A percentile compares a stretch with the other conserved stretches of the same genome.
phyloP scores from a whole-genome alignment of 23 red algal genomes.

The Gracilaria caudata region DNA sequence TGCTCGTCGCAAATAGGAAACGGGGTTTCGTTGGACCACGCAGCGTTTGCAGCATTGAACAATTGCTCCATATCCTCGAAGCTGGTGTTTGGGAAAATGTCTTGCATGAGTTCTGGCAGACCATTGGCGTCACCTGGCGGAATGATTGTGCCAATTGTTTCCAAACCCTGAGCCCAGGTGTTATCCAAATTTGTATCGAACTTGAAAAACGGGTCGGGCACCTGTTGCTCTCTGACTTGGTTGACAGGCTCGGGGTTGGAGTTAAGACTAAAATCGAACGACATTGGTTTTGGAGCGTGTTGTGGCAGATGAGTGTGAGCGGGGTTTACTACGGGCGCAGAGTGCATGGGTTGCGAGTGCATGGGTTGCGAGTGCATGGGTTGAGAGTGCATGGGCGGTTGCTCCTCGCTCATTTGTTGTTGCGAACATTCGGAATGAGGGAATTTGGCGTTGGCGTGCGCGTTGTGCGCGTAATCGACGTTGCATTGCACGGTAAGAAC shows the following conservation, averaged over 20 bases:
- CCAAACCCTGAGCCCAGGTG: slow-evolving; percentile 48
- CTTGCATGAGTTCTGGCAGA: slow-evolving; percentile 46
- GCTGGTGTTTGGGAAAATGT: slow-evolving; percentile 26
- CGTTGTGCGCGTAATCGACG: slow-evolving; percentile 20
- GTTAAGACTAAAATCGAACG: not conserved
- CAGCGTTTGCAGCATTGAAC: not conserved
- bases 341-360: not conserved
- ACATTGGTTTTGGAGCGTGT: not conserved
- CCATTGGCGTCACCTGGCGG: slow-evolving; percentile 21
- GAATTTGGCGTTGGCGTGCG: not conserved
- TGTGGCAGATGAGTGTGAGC: not conserved
- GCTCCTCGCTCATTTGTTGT: not conserved
- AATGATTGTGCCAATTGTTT: slow-evolving; percentile 47
- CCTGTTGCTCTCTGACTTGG: not conserved
- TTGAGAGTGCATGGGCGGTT: no score
- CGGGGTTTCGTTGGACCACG: not conserved
- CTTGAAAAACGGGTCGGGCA: slow-evolving; percentile 25
- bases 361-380: no score
- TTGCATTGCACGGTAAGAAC: slow-evolving; percentile 46
- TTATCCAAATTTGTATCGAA: slow-evolving; percentile 3
- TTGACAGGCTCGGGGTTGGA: not conserved
- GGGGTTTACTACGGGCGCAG: not conserved
- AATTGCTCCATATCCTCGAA: slow-evolving; percentile 28
- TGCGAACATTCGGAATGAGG: slow-evolving; percentile 2
- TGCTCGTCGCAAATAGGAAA: not conserved